phyloP scores from a whole-genome alignment of 352 stramenopile genomes.

The Pythium sp. region DNA sequence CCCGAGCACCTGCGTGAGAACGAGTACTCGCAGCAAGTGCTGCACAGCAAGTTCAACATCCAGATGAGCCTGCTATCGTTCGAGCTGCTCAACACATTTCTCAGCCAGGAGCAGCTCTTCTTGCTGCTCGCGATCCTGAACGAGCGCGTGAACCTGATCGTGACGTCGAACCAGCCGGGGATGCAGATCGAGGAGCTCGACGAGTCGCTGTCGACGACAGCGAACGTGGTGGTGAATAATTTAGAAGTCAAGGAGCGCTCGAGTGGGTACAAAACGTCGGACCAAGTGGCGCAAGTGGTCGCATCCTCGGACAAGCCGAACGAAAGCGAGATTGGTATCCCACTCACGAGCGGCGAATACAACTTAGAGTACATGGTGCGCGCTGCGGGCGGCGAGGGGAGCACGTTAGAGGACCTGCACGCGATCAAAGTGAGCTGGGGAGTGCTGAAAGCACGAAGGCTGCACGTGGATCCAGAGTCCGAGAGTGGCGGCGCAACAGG shows the following conservation, averaged over 20 bases:
- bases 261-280: conserved; percentile 45
- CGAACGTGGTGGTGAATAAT: conserved; percentile 33
- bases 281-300: conserved; percentile 59
- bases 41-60: conserved; percentile 84
- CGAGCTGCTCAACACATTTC: conserved; percentile 76
- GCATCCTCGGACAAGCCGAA: conserved; percentile 46
- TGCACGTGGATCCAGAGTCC: conserved; percentile 27
- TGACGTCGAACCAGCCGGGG: conserved; percentile 68
- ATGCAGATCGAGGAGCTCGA: conserved; percentile 68
- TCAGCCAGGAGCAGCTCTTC: conserved; percentile 78
- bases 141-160: conserved; percentile 69
- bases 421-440: conserved; percentile 69
- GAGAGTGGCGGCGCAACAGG: conserved; percentile 20
- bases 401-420: conserved; percentile 64
- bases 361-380: conserved; percentile 76
- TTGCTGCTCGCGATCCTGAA: conserved; percentile 76
- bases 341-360: conserved; percentile 60
- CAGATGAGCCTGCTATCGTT: conserved; percentile 83
- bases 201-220: conserved; percentile 21
- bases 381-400: conserved; percentile 31
- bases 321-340: conserved; percentile 66
- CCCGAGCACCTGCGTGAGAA: conserved; percentile 60
- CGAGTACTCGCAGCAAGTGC: conserved; percentile 75
- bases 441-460: conserved; percentile 57
- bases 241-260: conserved; percentile 32